Conservation (phyloP, 495 filamentous ascomycete genomes). For the Podospora anserina region DNA sequence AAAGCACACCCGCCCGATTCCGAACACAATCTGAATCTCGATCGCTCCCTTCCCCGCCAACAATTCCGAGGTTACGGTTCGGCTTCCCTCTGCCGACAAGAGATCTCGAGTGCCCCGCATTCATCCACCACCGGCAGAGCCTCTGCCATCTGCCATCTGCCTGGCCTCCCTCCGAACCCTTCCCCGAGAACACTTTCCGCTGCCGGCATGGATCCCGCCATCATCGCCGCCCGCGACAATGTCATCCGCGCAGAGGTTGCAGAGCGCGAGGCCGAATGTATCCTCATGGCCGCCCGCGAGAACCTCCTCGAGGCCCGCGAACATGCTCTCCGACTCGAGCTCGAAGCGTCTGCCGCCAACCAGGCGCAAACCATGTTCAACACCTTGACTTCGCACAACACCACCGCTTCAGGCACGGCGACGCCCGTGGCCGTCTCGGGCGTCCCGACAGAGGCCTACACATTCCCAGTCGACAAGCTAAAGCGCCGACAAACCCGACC, state of each 20-base stretch:
- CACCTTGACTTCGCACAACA: constrained; percentile 8
- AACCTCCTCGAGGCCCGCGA: background rate
- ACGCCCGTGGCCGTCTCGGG: constrained; percentile 10
- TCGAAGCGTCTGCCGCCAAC: background rate
- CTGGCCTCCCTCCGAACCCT: background rate
- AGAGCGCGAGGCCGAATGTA: background rate
- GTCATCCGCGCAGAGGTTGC: background rate
- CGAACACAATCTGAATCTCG: background rate
- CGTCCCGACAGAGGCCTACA: constrained; percentile 48
- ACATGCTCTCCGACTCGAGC: background rate
- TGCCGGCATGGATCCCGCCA: background rate
- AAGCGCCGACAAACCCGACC: constrained; percentile 64
- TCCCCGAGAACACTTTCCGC: background rate
- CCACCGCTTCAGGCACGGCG: constrained; percentile 9
- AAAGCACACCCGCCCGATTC: background rate
- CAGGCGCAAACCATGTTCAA: background rate
- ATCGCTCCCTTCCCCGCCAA: background rate
- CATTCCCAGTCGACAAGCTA: constrained; percentile 69
- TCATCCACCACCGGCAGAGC: constrained; percentile 4
- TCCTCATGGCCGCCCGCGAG: background rate
- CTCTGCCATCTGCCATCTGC: background rate
- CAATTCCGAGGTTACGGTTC: background rate
- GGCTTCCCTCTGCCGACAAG: background rate
- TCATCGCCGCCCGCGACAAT: background rate
- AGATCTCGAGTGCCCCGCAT: constrained; percentile 4